Conservation (phyloP, 192 early-diverging fungal genomes). For the Coemansia sp. region DNA sequence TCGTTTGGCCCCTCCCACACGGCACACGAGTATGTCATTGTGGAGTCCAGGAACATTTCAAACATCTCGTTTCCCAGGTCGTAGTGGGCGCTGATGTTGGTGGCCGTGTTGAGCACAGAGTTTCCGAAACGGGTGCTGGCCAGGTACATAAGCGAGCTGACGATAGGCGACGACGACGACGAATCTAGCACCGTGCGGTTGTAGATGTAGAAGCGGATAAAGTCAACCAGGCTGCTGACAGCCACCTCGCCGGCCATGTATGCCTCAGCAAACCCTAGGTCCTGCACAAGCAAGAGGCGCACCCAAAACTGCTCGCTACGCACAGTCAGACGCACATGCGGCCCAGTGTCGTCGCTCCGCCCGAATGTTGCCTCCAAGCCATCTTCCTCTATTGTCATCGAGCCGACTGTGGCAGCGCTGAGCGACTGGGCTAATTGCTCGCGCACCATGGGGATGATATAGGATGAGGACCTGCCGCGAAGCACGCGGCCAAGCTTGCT, state of each 20-base stretch:
- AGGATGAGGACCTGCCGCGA: conserved; percentile 9
- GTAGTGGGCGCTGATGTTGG: conserved; percentile 72
- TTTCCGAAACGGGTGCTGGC: conserved; percentile 63
- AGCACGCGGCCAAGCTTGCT: conserved; percentile 12
- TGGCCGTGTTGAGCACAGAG: conserved; percentile 59
- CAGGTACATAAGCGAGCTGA: conserved; percentile 57
- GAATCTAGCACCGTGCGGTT: conserved; percentile 51
- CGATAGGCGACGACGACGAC: conserved; percentile 54
- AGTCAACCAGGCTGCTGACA: conserved; percentile 56
- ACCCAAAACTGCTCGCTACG: conserved; percentile 64
- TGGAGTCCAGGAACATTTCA: conserved; percentile 62
- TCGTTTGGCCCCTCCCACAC: conserved; percentile 59
- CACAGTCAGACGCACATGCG: conserved; percentile 53
- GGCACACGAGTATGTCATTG: conserved; percentile 76
- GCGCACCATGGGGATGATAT: conserved; percentile 23
- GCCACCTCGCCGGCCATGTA: conserved; percentile 69
- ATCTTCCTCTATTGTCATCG: conserved; percentile 44
- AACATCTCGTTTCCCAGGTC: conserved; percentile 79
- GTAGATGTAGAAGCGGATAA: conserved; percentile 64
- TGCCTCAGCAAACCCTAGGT: conserved; percentile 68
- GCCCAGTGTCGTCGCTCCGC: conserved; percentile 21
- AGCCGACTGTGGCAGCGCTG: conserved; percentile 29
- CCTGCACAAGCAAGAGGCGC: conserved; percentile 53
- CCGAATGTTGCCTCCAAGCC: conserved; percentile 51
- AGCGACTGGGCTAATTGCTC: conserved; percentile 40